A percentile compares a stretch with the other conserved stretches of the same genome.
Conservation (phyloP, 345 rosid genomes). For the Citrus maxima region DNA sequence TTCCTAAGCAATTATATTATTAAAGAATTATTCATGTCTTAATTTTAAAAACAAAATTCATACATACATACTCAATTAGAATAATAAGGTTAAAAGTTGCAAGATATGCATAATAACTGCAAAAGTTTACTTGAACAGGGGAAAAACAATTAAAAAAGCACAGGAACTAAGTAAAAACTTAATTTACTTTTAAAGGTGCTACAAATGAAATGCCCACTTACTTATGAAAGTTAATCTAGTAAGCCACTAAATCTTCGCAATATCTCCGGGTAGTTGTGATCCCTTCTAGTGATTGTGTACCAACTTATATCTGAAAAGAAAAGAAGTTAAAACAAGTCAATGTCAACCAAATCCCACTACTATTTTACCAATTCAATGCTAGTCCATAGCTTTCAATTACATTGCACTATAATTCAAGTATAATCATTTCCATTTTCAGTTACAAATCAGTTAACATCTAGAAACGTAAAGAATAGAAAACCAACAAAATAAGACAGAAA, state of each 20-base stretch:
- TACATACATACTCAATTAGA: too few species aligned
- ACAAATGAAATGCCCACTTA: slow-evolving; percentile 34
- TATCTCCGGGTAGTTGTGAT: slow-evolving; percentile 51
- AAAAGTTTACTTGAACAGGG: neutral
- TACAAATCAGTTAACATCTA: neutral
- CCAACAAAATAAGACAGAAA: neutral
- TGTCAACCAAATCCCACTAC: neutral
- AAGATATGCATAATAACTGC: too few species aligned
- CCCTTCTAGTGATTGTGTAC: slow-evolving; percentile 81
- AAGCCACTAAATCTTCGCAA: slow-evolving; percentile 78
- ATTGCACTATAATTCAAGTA: neutral
- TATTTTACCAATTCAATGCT: neutral
- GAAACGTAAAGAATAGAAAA: too few species aligned
- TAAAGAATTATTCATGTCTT: too few species aligned
- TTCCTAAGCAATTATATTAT: too few species aligned
- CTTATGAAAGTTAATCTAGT: slow-evolving; percentile 63
- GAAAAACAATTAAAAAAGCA: neutral
- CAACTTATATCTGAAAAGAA: slow-evolving; percentile 32
- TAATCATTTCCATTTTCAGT: too few species aligned
- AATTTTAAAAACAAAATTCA: too few species aligned
- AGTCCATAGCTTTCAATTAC: neutral
- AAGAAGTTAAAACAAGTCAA: neutral
- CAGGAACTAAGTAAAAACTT: neutral
- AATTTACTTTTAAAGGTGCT: neutral
- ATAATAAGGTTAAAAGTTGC: too few species aligned